A percentile compares a stretch with the other conserved stretches of the same genome.
Evolutionary conservation across 352 stramenopile genomes (phyloP).

Genomic region (Phytophthora chlamydospora): DNA sequence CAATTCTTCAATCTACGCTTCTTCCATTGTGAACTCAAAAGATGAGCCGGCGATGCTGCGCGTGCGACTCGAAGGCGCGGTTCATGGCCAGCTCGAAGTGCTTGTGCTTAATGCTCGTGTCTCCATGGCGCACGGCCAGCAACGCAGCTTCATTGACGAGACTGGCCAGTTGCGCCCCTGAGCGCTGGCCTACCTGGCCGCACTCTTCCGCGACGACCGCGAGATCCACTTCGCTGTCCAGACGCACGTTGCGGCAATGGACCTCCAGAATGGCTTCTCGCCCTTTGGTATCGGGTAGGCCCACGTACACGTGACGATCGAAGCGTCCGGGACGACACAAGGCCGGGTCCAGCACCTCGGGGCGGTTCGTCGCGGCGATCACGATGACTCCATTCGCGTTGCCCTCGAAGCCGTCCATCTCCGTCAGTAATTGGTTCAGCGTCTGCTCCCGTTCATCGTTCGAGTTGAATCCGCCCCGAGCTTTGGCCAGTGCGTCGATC

Average conservation of each 20-base stretch:
- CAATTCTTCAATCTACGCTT: constrained; percentile 16
- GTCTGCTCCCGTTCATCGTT: constrained; percentile 97
- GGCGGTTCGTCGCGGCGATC: constrained; percentile 96
- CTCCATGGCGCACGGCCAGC: constrained; percentile 71
- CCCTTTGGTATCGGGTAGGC: constrained; percentile 92
- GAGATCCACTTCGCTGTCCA: constrained; percentile 64
- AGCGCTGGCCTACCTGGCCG: constrained; percentile 62
- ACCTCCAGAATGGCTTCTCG: constrained; percentile 84
- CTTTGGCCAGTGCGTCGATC: constrained; percentile 94
- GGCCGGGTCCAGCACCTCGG: constrained; percentile 95
- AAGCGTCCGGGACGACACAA: constrained; percentile 96
- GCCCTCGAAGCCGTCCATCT: constrained; percentile 93
- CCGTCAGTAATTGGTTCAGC: constrained; percentile 92
- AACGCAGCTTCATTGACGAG: constrained; percentile 87
- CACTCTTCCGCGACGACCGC: constrained; percentile 59
- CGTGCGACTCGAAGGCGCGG: constrained; percentile 62
- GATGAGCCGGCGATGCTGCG: constrained; percentile 62
- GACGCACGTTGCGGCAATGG: constrained; percentile 63
- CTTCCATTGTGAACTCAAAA: constrained; percentile 64
- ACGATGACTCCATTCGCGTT: constrained; percentile 94
- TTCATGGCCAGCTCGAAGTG: constrained; percentile 84
- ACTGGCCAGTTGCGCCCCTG: constrained; percentile 76
- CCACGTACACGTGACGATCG: constrained; percentile 96
- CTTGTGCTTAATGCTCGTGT: constrained; percentile 60
- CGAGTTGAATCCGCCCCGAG: constrained; percentile 85